Conservation (phyloP, 805 yeast genomes). For the Cyberlindnera lachancei region DNA sequence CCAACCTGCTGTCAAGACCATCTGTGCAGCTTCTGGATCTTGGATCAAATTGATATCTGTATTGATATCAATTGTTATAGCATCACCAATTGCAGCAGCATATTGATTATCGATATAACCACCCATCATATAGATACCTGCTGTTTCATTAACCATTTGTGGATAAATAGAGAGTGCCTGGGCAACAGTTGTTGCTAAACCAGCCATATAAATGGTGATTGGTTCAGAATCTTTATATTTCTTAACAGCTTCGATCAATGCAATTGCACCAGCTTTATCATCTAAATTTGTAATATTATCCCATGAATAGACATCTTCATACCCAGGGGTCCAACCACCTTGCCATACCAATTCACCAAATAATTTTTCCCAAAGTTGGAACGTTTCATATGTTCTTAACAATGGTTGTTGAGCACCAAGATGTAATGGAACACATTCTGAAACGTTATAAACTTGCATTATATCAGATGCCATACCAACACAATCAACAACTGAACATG, state of each 20-base stretch:
- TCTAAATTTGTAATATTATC: conserved; percentile 26
- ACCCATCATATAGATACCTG: conserved; percentile 35
- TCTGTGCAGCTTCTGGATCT: conserved; percentile 40
- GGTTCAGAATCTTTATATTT: conserved; percentile 29
- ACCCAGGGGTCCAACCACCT: conserved; percentile 30
- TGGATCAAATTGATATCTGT: conserved; percentile 37
- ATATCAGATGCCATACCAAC: conserved; percentile 27
- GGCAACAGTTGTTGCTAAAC: conserved; percentile 38
- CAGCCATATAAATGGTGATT: conserved; percentile 33
- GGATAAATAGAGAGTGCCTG: conserved; percentile 36
- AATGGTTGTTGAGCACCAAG: conserved; percentile 33
- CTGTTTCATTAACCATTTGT: conserved; percentile 30
- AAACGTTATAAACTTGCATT: conserved; percentile 27
- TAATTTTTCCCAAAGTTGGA: conserved; percentile 30
- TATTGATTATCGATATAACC: conserved; percentile 36
- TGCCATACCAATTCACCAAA: conserved; percentile 36
- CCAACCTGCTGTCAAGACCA: conserved; percentile 35
- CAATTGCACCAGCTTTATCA: conserved; percentile 30
- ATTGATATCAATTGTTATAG: conserved; percentile 30
- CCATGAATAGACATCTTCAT: conserved; percentile 27
- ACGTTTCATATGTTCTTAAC: conserved; percentile 31
- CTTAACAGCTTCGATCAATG: conserved; percentile 34
- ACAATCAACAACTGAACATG: conserved; percentile 32
- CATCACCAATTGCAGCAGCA: conserved; percentile 26
- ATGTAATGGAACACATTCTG: conserved; percentile 30